Conservation (phyloP, 495 filamentous ascomycete species). For the Podospora conica region DNA sequence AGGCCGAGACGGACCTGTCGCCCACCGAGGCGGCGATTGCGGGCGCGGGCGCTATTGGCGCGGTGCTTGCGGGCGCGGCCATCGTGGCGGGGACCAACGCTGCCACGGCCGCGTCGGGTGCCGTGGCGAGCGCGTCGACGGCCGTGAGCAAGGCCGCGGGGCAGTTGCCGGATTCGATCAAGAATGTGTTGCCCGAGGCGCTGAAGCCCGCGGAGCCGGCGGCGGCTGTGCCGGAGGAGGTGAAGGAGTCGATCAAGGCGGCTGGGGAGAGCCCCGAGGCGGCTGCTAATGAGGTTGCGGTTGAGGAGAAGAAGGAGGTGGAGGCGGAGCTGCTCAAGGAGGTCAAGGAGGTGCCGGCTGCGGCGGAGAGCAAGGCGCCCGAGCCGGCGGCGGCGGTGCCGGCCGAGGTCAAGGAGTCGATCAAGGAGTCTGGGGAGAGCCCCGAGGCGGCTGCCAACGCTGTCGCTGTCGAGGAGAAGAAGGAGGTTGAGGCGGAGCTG, state of each 20-base stretch:
- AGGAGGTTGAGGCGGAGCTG: slow-evolving; percentile 31
- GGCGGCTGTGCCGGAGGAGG: background rate
- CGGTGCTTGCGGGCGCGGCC: slow-evolving; percentile 1
- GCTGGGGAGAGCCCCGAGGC: background rate
- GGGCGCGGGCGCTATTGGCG: slow-evolving; percentile 8
- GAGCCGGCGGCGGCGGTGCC: background rate
- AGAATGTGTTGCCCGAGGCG: slow-evolving; percentile 14
- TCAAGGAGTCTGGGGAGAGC: background rate
- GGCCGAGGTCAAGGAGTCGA: background rate
- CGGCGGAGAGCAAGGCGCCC: background rate
- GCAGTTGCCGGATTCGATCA: slow-evolving; percentile 12
- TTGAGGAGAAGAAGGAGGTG: background rate
- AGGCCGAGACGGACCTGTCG: slow-evolving; percentile 37
- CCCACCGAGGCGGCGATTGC: slow-evolving; percentile 33
- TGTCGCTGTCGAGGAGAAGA: slow-evolving; percentile 20
- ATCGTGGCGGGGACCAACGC: background rate
- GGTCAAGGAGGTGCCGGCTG: background rate
- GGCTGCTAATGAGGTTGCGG: background rate
- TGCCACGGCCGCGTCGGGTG: background rate
- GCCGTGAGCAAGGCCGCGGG: background rate
- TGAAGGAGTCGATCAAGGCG: background rate
- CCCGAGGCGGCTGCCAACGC: slow-evolving; percentile 18
- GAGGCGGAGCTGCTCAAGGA: background rate
- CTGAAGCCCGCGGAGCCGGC: background rate
- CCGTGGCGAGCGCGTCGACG: background rate